Evolutionary conservation across 306 rosid species (phyloP).

Genomic region (Quercus rubra): DNA sequence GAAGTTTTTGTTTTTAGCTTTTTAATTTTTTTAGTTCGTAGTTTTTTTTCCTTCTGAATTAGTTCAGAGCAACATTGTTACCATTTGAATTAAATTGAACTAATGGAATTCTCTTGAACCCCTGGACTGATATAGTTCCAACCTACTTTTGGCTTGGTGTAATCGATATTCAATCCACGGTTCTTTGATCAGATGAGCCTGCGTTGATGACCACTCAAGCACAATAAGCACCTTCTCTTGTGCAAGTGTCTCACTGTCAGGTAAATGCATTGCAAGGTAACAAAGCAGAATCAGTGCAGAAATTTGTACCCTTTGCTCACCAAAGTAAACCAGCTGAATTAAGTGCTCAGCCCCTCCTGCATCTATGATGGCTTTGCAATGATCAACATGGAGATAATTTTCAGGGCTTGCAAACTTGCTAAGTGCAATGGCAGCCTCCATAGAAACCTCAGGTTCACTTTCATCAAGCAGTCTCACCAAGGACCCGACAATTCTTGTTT

Average conservation of each 20-base stretch:
- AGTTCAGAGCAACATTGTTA: neutral
- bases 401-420: conserved; percentile 62
- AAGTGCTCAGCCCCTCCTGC: conserved; percentile 69
- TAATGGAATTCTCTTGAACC: conserved; percentile 65
- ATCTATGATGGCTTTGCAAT: conserved; percentile 70
- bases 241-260: conserved; percentile 65
- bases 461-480: conserved; percentile 67
- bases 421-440: conserved; percentile 54
- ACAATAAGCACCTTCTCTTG: conserved; percentile 76
- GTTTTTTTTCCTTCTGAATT: neutral
- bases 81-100: conserved; percentile 4
- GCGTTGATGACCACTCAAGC: conserved; percentile 73
- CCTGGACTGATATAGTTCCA: conserved; percentile 84
- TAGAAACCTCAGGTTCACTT: conserved; percentile 36
- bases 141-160: conserved; percentile 74
- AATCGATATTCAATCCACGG: conserved; percentile 29
- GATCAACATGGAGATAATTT: conserved; percentile 63
- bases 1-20: no score
- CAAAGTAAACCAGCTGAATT: conserved; percentile 64
- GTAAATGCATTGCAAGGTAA: conserved; percentile 59
- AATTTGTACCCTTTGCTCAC: conserved; percentile 57
- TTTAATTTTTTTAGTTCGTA: no score
- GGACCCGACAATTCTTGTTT: conserved; percentile 54
- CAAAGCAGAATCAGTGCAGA: conserved; percentile 58
- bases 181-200: conserved; percentile 39